These are phyloP conservation scores for Podila epicladia DNA, from an alignment of 192 early-diverging fungal genomes.

Conservation along the genomic window DNA sequence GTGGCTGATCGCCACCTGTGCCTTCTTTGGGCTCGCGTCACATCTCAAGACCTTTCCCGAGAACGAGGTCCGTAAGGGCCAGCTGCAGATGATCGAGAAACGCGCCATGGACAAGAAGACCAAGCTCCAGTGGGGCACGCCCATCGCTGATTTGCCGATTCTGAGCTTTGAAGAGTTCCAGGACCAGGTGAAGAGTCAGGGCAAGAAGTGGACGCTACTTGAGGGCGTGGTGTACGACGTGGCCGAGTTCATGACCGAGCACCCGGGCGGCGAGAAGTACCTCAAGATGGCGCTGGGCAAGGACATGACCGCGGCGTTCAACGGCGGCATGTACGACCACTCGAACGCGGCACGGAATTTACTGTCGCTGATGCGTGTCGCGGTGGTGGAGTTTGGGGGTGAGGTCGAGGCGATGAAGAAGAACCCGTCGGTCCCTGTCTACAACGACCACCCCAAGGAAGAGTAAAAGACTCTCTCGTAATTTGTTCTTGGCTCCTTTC, in stretches of 20 bases:
- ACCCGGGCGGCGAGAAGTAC: conserved; percentile 89
- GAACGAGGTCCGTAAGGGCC: conserved; percentile 85
- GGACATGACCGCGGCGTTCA: conserved; percentile 92
- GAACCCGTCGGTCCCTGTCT: conserved; percentile 48
- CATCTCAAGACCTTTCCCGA: conserved; percentile 83
- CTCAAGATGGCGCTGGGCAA: conserved; percentile 82
- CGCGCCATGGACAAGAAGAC: conserved; percentile 70
- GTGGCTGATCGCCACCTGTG: conserved; percentile 76
- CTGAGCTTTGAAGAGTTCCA: conserved; percentile 74
- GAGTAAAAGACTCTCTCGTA: conserved; percentile 18
- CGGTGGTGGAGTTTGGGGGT: conserved; percentile 64
- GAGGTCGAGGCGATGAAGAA: conserved; percentile 57
- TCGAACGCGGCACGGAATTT: conserved; percentile 93
- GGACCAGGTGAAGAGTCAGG: conserved; percentile 58
- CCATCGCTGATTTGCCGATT: conserved; percentile 76
- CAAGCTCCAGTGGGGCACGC: conserved; percentile 79
- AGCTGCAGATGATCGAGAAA: conserved; percentile 86
- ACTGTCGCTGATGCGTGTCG: conserved; percentile 80
- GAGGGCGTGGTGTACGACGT: conserved; percentile 90
- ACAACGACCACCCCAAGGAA: conserved; percentile 27
- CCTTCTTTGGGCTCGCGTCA: conserved; percentile 73
- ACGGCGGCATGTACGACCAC: conserved; percentile 95
- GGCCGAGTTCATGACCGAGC: conserved; percentile 84
- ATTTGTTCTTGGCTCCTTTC: neutral
- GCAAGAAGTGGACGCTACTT: conserved; percentile 82